Base-by-base conservation (phyloP, 2,329 filamentous ascomycete genomes). In the Metarhizium anisopliae region DNA sequence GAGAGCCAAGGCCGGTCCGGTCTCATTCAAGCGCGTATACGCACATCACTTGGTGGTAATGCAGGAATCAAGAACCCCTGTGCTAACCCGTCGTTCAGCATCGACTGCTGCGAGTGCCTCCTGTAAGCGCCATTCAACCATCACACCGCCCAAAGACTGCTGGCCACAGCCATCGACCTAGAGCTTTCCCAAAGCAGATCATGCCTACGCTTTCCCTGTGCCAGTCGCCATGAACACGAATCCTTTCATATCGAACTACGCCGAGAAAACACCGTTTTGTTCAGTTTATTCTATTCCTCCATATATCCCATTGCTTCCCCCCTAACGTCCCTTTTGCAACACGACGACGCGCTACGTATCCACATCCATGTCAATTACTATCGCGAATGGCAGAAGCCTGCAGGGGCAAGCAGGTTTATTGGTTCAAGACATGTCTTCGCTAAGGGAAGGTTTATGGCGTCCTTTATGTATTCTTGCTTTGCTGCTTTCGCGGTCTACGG, bases 51-150 rank as follows among this genome's bases (percentile, higher is more conserved):
- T 16, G 4, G 4, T 11, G 38, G 38, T 16, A 35, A 35, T 16
- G 42, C 42, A 45, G 18, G n/a, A 45, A 11, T 45, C 16, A 18
- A n/a, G 11, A 53, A 52, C 10, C 8, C 25, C 36, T 0, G 13
- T 35, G 49, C 56, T 51, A 25, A 52, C 20, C 6, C 35, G 45
- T 16, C 52, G 8, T 11, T 49, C 35, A 74, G 72, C 60, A 67
- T 71, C 60, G 70, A 73, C 16, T 72, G 72, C 59, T 75, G 73
- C 61, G 72, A 75, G 55, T 74, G 73, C 60, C 64, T 72, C 56
- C 65, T 65, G 58, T 73, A 68, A 65, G 50, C 32, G 40, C n/a
- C 16, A 16, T 20, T 20, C n/a, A 7, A 7, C 16, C 25, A 52
- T 14, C 49, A 55, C 38, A 51, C 14, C n/a, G 35, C 40, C 36